phyloP scores from a whole-genome alignment of 2,329 filamentous ascomycete species.

The Geosmithia putterillii region DNA sequence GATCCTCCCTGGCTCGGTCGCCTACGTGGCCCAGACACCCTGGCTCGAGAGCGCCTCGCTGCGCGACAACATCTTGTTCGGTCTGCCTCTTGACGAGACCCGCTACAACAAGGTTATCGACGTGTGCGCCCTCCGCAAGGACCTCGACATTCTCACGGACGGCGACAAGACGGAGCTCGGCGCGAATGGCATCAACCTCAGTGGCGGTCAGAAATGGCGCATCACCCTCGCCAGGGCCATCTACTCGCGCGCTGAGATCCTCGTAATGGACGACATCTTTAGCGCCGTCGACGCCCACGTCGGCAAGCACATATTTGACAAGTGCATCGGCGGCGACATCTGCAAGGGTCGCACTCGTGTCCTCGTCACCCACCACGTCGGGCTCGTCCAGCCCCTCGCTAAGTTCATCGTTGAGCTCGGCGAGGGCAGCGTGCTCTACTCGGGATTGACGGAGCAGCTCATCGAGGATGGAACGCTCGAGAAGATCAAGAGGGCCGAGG shows the following conservation, averaged over 20 bases:
- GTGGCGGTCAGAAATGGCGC: slow-evolving; percentile 74
- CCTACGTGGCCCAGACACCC: slow-evolving; percentile 67
- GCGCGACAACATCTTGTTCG: slow-evolving; percentile 68
- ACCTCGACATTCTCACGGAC: slow-evolving; percentile 63
- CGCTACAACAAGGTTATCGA: slow-evolving; percentile 60
- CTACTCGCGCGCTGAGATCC: slow-evolving; percentile 65
- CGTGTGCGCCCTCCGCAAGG: slow-evolving; percentile 63
- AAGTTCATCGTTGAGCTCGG: slow-evolving; percentile 65
- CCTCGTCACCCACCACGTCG: slow-evolving; percentile 70
- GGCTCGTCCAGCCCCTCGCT: slow-evolving; percentile 55
- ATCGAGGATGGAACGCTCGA: slow-evolving; percentile 41
- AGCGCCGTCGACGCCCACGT: slow-evolving; percentile 74
- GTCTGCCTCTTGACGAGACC: slow-evolving; percentile 54
- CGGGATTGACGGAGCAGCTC: slow-evolving; percentile 55
- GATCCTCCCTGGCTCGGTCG: slow-evolving; percentile 57
- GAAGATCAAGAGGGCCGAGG: slow-evolving; percentile 44
- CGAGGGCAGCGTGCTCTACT: slow-evolving; percentile 51
- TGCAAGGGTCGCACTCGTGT: slow-evolving; percentile 61
- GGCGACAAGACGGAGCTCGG: slow-evolving; percentile 74
- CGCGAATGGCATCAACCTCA: slow-evolving; percentile 74
- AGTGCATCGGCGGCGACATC: slow-evolving; percentile 60
- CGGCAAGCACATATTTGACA: slow-evolving; percentile 65
- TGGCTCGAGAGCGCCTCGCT: slow-evolving; percentile 80
- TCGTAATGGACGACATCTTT: slow-evolving; percentile 76
- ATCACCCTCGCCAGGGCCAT: slow-evolving; percentile 69